Evolutionary conservation across 768 basidiomycete species (phyloP).

Genomic region (Auricularia sp.): DNA sequence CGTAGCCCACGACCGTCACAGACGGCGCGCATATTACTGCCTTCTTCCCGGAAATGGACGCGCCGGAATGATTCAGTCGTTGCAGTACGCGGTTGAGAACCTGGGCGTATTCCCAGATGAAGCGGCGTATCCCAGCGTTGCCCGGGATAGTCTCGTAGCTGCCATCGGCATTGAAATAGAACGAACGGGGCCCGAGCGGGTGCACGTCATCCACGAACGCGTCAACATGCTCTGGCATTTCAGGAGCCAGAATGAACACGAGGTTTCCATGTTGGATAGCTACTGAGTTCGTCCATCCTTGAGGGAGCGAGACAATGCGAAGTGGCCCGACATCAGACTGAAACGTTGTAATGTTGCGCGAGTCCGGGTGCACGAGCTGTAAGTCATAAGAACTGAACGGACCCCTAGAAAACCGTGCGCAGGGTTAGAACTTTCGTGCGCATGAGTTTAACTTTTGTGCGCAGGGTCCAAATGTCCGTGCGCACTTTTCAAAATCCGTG

Average conservation of each 20-base stretch:
- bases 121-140: conserved; percentile 27
- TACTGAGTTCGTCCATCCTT: conserved; percentile 33
- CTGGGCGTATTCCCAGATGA: conserved; percentile 31
- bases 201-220: conserved; percentile 33
- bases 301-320: conserved; percentile 24
- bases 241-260: conserved; percentile 25
- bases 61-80: conserved; percentile 26
- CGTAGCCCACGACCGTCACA: conserved; percentile 28
- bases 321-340: conserved; percentile 27
- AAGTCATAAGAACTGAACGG: conserved; percentile 14
- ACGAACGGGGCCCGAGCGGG: conserved; percentile 24
- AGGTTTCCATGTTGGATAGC: conserved; percentile 33
- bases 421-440: too few species aligned
- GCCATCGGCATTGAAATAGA: conserved; percentile 20
- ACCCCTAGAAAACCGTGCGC: too few species aligned
- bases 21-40: conserved; percentile 19
- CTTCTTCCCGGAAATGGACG: conserved; percentile 30
- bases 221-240: conserved; percentile 29
- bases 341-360: conserved; percentile 32
- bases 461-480: too few species aligned
- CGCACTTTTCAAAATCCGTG: too few species aligned
- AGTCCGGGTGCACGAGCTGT: conserved; percentile 19
- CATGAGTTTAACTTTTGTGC: too few species aligned
- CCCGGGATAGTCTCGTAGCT: conserved; percentile 25
- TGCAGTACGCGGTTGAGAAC: conserved; percentile 29